Evolutionary conservation across 805 yeast genomes (phyloP), one percentile per base, ranked within the genome.

Genomic region (Yamadazyma olivae): DNA sequence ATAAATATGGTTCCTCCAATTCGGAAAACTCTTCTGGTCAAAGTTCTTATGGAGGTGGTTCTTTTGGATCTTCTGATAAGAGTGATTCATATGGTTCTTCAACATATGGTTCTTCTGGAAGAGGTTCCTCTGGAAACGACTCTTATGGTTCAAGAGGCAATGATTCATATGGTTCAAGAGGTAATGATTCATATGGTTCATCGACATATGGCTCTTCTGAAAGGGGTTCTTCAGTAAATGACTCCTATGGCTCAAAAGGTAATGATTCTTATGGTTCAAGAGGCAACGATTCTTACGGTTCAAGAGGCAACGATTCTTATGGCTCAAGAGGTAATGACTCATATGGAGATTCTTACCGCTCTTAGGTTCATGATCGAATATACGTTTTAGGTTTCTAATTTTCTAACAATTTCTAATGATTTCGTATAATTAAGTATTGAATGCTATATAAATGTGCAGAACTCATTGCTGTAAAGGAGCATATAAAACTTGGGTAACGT

Each of bases 401-500:
- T 25, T 19, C 16, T 17, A 24, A 25, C 9, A 27, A 13, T n/a
- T 33, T 15, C 27, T 30, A 33, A 33, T 33, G 19, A 22, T 19
- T 14, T 35, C 41, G 46, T 10, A 47, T 39, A 35, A 49, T 50
- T 3, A 10, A 21, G 10, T 7, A 21, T 10, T 7, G 23, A 21
- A 7, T 21, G 23, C 23, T 7, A 10, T 9, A n/a, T n/a, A 24
- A 24, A 24, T 12, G 17, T 17, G 27, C 14, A 18, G 26, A n/a
- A n/a, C n/a, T 36, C 12, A 67, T 32, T 39, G 72, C 41, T 79
- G 86, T 36, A 85, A 59, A 9, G 97, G 97, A 17, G 96, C 95
- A 59, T 89, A 90, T 41, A 90, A 69, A 21, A 90, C 85, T 61
- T 90, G 97, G 1, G 97, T 90, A 16, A 83, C 93, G 57, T 89